Evolutionary conservation across 2,329 filamentous ascomycete genomes (phyloP), one percentile per base, ranked within the genome.

Genomic region (Albophoma yamanashiensis): DNA sequence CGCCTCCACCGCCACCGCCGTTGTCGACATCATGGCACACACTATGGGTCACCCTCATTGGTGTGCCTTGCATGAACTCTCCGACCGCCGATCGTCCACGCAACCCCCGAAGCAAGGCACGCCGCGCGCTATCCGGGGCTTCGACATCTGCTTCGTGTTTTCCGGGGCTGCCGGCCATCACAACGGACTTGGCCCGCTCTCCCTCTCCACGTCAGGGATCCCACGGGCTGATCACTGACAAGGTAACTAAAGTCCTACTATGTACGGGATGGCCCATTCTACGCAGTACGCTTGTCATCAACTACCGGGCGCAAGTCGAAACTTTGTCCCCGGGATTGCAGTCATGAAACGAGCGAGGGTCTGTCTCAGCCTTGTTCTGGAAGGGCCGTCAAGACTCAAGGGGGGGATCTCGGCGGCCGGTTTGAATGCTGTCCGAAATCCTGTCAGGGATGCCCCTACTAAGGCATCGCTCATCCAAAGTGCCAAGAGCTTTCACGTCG

Each of bases 61-160:
- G 65, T 62, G 64, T 66, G 58, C 67, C 63, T 67, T 64, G 65
- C 66, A 64, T 64, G 57, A 57, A 42, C 27, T 53, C 40, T 47
- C 61, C 22, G 45, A n/a, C n/a, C 27, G 9, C 12, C 27, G 36
- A 34, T 56, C n/a, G 22, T 27, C 43, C 53, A 45, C 47, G 20
- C 47, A 52, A 52, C 15, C 47, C 47, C 20, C 11, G 47, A 52
- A 52, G 22, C 27, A 20, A 36, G 27, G 27, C 31, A 34, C 50
- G 20, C 5, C 3, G 17, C 31, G 20, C 50, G n/a, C 31, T 55
- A 22, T 22, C 11, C 20, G 31, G 9, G 50, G 31, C 31, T 53
- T 53, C 50, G 20, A 55, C 50, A 22, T 15, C 36, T 20, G 50
- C 31, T 22, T 22, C n/a, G 31, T 38, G 20, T n/a, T 36, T n/a